These are phyloP conservation scores for Chaetoceros muelleri DNA, from an alignment of 108 stramenopile genomes.

Conservation along the genomic window DNA sequence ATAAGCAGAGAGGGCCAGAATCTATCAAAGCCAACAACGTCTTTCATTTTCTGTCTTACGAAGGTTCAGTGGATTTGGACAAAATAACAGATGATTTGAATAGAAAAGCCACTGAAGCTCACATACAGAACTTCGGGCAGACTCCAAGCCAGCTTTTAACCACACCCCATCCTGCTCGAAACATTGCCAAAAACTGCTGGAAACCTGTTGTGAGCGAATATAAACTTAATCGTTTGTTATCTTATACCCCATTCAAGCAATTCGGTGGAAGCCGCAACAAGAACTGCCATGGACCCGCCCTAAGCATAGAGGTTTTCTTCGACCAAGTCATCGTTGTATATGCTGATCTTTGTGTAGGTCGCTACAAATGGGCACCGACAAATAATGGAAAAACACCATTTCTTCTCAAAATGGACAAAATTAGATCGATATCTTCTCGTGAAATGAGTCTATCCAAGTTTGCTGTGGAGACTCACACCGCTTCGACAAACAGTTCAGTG, in stretches of 20 bases:
- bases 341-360: slow-evolving; percentile 56
- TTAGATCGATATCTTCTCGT: slow-evolving; percentile 28
- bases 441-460: slow-evolving; percentile 15
- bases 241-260: slow-evolving; percentile 63
- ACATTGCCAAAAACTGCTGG: slow-evolving; percentile 32
- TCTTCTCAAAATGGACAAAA: slow-evolving; percentile 40
- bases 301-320: slow-evolving; percentile 39
- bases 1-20: slow-evolving; percentile 81
- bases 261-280: slow-evolving; percentile 36
- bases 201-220: slow-evolving; percentile 40
- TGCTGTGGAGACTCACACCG: background rate
- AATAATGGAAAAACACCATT: slow-evolving; percentile 21
- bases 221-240: slow-evolving; percentile 28
- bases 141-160: slow-evolving; percentile 86
- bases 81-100: slow-evolving; percentile 83
- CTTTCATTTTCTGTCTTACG: slow-evolving; percentile 95
- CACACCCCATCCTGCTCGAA: slow-evolving; percentile 55
- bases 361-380: slow-evolving; percentile 46
- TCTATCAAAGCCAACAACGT: slow-evolving; percentile 83
- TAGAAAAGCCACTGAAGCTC: slow-evolving; percentile 77
- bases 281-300: slow-evolving; percentile 24
- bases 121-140: slow-evolving; percentile 96
- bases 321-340: slow-evolving; percentile 55
- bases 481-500: slow-evolving; percentile 1
- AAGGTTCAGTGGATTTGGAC: slow-evolving; percentile 93